Base-by-base conservation (phyloP, 2,329 filamentous ascomycete genomes). In the Hymenoscyphus scutula region DNA sequence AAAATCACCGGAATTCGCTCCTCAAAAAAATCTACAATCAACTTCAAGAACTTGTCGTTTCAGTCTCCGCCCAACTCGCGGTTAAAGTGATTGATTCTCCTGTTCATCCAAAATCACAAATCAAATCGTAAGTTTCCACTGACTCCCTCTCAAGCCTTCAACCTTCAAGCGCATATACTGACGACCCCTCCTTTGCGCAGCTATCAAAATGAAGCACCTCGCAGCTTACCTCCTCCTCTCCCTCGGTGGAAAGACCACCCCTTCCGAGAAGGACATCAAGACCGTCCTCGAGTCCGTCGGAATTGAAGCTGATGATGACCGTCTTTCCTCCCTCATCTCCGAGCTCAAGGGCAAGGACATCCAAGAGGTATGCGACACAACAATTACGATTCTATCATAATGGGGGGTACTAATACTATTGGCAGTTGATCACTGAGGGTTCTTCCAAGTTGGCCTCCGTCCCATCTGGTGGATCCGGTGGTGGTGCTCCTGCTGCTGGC, bases 1-100 rank as follows among this genome's bases (percentile, higher is more conserved):
- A 55, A 51, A 48, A 53, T 32, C 37, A 54, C 54, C 56, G 58
- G 53, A 25, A 23, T 34, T 59, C 58, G 53, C 56, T 23, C 29
- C 32, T 23, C 30, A 51, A 53, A 17, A 58, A 41, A 62, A 60
- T 62, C 30, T 58, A 60, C 55, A 62, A 59, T 53, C 34, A 37
- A 37, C 53, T 59, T 59, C 65, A 57, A 67, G 72, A 74, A 96
- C 92, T 91, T 85, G 91, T 95, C 92, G 92, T 89, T 86, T 96
- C 94, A 97, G 94, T 98, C 94, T 97, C 94, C 94, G 93, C 90
- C 85, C 88, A 90, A 88, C 79, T 80, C 79, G 91, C 92, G 94
- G 94, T 97, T 97, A 96, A 98, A 96, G 89, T 88, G 94, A 98
- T 98, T 98, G 94, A 92, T 84, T 89, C 90, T 93, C 90, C 84